A percentile compares a stretch with the other conserved stretches of the same genome.
These are phyloP conservation scores for Sporothrix protearum DNA, from an alignment of 2,329 filamentous ascomycete genomes.

Conservation along the genomic window DNA sequence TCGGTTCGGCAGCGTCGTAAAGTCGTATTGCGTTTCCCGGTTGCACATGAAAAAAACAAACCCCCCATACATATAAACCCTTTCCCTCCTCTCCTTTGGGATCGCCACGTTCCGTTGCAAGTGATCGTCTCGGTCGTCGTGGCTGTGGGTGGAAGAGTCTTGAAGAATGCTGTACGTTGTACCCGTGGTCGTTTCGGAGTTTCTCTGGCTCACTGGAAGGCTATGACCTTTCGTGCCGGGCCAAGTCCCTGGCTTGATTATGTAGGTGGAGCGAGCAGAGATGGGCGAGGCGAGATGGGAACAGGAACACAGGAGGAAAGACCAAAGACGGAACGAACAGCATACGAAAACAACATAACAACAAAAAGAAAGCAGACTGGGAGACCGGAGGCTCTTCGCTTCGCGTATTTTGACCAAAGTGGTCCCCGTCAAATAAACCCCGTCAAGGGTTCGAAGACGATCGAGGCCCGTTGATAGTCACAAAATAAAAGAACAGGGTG, in stretches of 20 bases:
- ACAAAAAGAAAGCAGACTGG: neutral
- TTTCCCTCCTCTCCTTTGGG: neutral
- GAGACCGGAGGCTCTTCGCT: neutral
- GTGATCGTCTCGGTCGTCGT: neutral
- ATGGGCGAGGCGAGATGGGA: neutral
- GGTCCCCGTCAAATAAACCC: too few species aligned
- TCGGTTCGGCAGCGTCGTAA: neutral
- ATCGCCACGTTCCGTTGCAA: slow-evolving; percentile 3
- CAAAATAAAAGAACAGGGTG: neutral
- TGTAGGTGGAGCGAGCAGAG: neutral
- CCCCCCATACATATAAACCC: too few species aligned
- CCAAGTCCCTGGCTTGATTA: neutral
- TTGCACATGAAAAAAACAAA: neutral
- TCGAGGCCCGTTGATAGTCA: neutral
- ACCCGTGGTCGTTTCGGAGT: neutral
- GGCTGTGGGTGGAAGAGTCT: neutral
- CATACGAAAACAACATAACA: neutral
- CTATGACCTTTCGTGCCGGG: neutral
- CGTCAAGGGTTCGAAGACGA: neutral
- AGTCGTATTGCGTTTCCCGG: neutral
- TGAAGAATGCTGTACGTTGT: neutral
- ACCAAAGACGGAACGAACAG: neutral
- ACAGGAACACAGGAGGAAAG: neutral
- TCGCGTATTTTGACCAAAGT: too few species aligned
- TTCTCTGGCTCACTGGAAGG: neutral